Evolutionary conservation across 2,329 filamentous ascomycete genomes (phyloP).

Genomic region (Escovopsis sp.): DNA sequence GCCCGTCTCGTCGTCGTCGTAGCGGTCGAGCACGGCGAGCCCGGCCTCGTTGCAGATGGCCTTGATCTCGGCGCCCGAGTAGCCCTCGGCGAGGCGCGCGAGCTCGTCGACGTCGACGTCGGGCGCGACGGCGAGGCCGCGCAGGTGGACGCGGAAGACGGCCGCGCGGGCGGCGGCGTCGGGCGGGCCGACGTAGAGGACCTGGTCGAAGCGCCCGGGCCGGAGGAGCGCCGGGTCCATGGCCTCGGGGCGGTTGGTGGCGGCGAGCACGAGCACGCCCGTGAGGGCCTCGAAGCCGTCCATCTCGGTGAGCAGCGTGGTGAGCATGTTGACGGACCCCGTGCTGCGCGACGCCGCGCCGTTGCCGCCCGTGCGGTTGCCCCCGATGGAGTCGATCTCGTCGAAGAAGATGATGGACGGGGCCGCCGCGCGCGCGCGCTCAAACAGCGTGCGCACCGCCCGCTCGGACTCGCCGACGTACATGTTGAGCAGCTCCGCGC

Average conservation of each 20-base stretch:
- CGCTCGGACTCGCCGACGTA: slow-evolving; percentile 93
- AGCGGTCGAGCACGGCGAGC: slow-evolving; percentile 25
- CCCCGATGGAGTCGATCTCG: slow-evolving; percentile 80
- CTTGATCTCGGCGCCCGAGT: slow-evolving; percentile 71
- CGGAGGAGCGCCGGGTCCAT: slow-evolving; percentile 77
- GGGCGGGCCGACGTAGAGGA: slow-evolving; percentile 76
- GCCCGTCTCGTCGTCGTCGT: slow-evolving; percentile 15
- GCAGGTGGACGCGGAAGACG: slow-evolving; percentile 57
- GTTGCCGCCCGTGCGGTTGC: slow-evolving; percentile 29
- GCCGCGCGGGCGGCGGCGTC: slow-evolving; percentile 57
- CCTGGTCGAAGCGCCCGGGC: slow-evolving; percentile 70
- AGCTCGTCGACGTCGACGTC: slow-evolving; percentile 54
- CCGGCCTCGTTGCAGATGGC: slow-evolving; percentile 34
- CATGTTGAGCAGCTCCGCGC: slow-evolving; percentile 86
- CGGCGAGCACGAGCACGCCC: slow-evolving; percentile 75
- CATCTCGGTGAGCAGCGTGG: slow-evolving; percentile 86
- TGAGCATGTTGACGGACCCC: slow-evolving; percentile 64
- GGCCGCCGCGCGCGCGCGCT: slow-evolving; percentile 67
- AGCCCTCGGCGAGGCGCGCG: slow-evolving; percentile 54
- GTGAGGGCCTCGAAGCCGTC: slow-evolving; percentile 79
- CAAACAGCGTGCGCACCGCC: slow-evolving; percentile 70
- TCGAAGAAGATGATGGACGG: slow-evolving; percentile 96
- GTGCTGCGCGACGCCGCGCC: slow-evolving; percentile 21
- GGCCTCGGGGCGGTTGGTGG: slow-evolving; percentile 78
- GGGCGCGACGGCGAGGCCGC: slow-evolving; percentile 39